Percentiles rank a stretch among this genome's conserved stretches.
Conservation (phyloP, 2,329 filamentous ascomycete species). For the Clathrospora elynae region DNA sequence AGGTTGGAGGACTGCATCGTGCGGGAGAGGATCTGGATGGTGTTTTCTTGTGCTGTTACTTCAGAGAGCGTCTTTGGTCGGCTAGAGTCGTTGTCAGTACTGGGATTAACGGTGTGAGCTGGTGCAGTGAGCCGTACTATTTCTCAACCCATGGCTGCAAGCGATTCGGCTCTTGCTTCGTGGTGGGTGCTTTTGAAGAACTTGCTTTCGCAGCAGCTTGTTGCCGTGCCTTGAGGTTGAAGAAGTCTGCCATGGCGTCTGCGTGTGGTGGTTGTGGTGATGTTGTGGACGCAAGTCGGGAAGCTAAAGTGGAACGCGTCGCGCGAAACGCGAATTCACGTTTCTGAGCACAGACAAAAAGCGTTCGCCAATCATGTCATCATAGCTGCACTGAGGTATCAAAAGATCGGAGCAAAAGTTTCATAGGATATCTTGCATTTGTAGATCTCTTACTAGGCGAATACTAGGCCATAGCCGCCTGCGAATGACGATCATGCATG, state of each 20-base stretch:
- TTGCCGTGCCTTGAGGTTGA: slow-evolving; percentile 87
- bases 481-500: slow-evolving; percentile 13
- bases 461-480: background rate
- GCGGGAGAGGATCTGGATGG: slow-evolving; percentile 86
- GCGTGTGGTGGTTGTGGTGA: slow-evolving; percentile 11
- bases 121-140: slow-evolving; percentile 67
- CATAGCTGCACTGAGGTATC: slow-evolving; percentile 1
- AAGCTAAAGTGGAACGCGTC: slow-evolving; percentile 41
- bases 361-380: slow-evolving; percentile 21
- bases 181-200: slow-evolving; percentile 68
- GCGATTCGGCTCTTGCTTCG: slow-evolving; percentile 66
- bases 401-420: background rate
- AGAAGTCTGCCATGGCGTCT: slow-evolving; percentile 80
- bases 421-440: slow-evolving; percentile 13
- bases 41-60: slow-evolving; percentile 97
- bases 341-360: slow-evolving; percentile 27
- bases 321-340: slow-evolving; percentile 42
- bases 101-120: background rate
- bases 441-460: slow-evolving; percentile 1
- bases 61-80: slow-evolving; percentile 92
- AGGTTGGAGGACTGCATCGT: slow-evolving; percentile 97
- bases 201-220: slow-evolving; percentile 73
- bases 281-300: slow-evolving; percentile 13
- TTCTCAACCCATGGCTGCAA: slow-evolving; percentile 98
- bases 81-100: slow-evolving; percentile 55